Conservation (phyloP, 345 rosid species). For the Aquilaria sinensis region DNA sequence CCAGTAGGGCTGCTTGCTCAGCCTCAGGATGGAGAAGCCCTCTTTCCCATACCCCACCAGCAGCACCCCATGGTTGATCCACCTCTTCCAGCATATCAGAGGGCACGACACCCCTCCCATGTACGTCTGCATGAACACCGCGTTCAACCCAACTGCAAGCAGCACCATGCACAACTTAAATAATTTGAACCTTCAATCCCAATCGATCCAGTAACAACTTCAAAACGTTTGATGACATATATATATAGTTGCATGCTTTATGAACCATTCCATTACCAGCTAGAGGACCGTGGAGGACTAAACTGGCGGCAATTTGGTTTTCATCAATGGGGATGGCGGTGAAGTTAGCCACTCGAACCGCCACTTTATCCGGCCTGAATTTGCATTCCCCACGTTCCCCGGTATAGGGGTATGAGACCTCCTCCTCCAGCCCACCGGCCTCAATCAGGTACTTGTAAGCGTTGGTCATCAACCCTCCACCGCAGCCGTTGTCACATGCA, state of each 20-base stretch:
- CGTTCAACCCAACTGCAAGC: constrained; percentile 64
- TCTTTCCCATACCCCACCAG: constrained; percentile 71
- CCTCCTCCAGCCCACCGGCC: constrained; percentile 77
- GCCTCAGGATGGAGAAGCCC: constrained; percentile 72
- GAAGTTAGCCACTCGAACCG: constrained; percentile 52
- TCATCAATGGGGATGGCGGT: constrained; percentile 61
- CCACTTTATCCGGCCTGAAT: constrained; percentile 44
- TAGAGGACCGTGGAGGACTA: constrained; percentile 75
- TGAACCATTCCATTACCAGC: constrained; percentile 35
- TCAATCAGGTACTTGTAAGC: constrained; percentile 71
- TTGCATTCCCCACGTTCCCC: constrained; percentile 63
- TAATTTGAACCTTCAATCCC: neutral
- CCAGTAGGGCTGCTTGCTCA: constrained; percentile 71
- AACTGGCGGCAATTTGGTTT: constrained; percentile 61
- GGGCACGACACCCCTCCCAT: constrained; percentile 94
- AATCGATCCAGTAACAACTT: neutral
- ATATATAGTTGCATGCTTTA: neutral
- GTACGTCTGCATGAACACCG: constrained; percentile 84
- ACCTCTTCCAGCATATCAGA: constrained; percentile 62
- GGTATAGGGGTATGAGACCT: constrained; percentile 55
- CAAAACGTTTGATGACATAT: too few species aligned
- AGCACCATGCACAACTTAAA: neutral
- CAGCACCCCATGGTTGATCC: constrained; percentile 71
- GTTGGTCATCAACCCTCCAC: constrained; percentile 89
- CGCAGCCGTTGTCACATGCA: constrained; percentile 70